Evolutionary conservation across 306 rosid species (phyloP).

Genomic region (Quercus robur): DNA sequence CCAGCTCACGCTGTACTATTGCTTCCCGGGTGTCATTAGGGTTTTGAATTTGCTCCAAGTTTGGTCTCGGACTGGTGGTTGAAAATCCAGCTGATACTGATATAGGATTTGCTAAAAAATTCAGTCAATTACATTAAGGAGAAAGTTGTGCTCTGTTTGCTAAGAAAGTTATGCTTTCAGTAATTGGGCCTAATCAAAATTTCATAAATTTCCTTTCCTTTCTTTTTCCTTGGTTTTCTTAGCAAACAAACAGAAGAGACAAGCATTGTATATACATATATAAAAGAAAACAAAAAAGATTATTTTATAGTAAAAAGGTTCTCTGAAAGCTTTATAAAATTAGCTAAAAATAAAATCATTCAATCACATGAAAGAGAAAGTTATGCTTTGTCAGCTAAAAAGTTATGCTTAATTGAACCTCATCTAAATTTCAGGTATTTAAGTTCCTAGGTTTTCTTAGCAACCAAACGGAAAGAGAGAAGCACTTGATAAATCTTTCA

Average conservation of each 20-base stretch:
- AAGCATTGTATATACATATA: too few species aligned
- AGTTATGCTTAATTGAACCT: not conserved
- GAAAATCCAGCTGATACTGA: constrained; percentile 4
- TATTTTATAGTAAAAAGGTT: too few species aligned
- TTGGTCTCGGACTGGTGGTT: not conserved
- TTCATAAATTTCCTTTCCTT: too few species aligned
- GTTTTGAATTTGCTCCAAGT: not conserved
- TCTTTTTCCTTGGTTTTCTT: too few species aligned
- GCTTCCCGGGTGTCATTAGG: constrained; percentile 6
- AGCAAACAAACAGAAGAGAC: too few species aligned
- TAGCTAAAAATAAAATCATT: too few species aligned
- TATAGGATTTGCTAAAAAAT: not conserved
- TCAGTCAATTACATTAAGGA: not conserved
- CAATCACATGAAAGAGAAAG: too few species aligned
- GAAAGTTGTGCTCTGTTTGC: not conserved
- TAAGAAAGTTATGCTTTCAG: not conserved
- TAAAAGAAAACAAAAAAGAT: too few species aligned
- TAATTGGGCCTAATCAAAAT: not conserved
- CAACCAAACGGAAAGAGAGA: not conserved
- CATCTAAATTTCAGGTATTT: not conserved
- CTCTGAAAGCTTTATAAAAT: too few species aligned
- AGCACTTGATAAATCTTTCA: too few species aligned
- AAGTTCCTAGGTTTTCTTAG: not conserved
- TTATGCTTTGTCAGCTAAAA: too few species aligned
- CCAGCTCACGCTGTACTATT: constrained; percentile 29